Evolutionary conservation across 495 filamentous ascomycete genomes (phyloP).

Genomic region (Hyaloscypha bicolor): DNA sequence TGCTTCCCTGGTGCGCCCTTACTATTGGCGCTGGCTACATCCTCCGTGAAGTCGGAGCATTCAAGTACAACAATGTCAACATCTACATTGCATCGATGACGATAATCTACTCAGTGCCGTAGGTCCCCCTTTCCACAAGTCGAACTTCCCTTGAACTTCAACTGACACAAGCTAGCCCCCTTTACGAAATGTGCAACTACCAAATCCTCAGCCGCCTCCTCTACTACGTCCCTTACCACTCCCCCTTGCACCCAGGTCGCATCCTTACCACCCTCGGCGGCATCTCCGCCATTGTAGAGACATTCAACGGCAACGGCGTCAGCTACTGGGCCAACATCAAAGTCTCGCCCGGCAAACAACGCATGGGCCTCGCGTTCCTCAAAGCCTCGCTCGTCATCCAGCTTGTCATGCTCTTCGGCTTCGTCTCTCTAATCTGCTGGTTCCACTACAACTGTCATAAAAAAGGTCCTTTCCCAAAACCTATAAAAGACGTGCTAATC

Average conservation of each 20-base stretch:
- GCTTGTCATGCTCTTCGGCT: constrained; percentile 59
- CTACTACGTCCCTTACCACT: constrained; percentile 75
- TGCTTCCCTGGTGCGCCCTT: constrained; percentile 49
- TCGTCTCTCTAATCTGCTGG: constrained; percentile 54
- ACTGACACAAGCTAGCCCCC: constrained; percentile 47
- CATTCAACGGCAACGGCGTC: constrained; percentile 68
- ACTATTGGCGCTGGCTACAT: constrained; percentile 57
- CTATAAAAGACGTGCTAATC: constrained; percentile 56
- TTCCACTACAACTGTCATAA: constrained; percentile 64
- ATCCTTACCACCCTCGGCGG: constrained; percentile 71
- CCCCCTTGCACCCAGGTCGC: constrained; percentile 73
- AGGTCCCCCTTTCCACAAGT: constrained; percentile 32
- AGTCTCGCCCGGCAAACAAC: constrained; percentile 45
- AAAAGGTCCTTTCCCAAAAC: constrained; percentile 50
- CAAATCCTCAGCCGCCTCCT: constrained; percentile 72
- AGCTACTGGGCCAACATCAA: constrained; percentile 39
- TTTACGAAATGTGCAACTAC: constrained; percentile 75
- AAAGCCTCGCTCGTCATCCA: constrained; percentile 69
- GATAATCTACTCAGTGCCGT: constrained; percentile 56
- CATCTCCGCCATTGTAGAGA: constrained; percentile 62
- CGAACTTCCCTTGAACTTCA: neutral
- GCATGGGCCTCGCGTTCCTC: constrained; percentile 59
- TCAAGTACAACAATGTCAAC: constrained; percentile 54
- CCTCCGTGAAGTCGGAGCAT: constrained; percentile 57
- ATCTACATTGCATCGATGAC: constrained; percentile 62